These are phyloP conservation scores for Pyrenochaeta sp. DNA, from an alignment of 2,329 filamentous ascomycete species.

Conservation along the genomic window DNA sequence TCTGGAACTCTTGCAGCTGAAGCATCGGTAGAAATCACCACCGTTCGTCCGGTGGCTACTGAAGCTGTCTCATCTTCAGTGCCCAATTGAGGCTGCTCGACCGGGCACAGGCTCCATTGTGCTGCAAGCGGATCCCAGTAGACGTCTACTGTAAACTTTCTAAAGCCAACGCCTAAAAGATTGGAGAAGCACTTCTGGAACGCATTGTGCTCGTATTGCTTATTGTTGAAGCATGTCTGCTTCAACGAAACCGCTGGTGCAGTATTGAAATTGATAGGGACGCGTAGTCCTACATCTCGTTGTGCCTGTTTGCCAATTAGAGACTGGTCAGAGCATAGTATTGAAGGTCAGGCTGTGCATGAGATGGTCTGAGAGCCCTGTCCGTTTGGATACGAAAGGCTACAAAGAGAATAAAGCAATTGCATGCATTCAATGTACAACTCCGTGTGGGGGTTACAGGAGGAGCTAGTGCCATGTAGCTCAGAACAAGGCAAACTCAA, in stretches of 20 bases:
- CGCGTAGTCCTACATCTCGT: constrained; percentile 65
- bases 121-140: constrained; percentile 68
- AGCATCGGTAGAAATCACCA: constrained; percentile 25
- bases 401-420: too few relatives aligned
- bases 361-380: too few relatives aligned
- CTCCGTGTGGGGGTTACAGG: background rate
- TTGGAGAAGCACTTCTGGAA: constrained; percentile 68
- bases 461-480: background rate
- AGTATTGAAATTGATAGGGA: constrained; percentile 71
- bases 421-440: too few relatives aligned
- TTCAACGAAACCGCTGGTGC: constrained; percentile 64
- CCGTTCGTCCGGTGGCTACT: constrained; percentile 18
- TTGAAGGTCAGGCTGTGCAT: background rate
- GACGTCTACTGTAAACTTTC: constrained; percentile 66
- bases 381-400: too few relatives aligned
- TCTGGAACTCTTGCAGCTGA: constrained; percentile 25
- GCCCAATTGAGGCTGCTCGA: constrained; percentile 54
- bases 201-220: constrained; percentile 61
- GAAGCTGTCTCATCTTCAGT: constrained; percentile 8
- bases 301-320: constrained; percentile 60
- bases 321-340: background rate
- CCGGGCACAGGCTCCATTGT: constrained; percentile 70
- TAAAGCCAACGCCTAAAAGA: constrained; percentile 67
- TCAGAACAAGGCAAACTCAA: background rate
- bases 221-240: constrained; percentile 66